These are phyloP conservation scores for Calonectria henricotiae DNA, from an alignment of 2,329 filamentous ascomycete genomes.

Conservation along the genomic window DNA sequence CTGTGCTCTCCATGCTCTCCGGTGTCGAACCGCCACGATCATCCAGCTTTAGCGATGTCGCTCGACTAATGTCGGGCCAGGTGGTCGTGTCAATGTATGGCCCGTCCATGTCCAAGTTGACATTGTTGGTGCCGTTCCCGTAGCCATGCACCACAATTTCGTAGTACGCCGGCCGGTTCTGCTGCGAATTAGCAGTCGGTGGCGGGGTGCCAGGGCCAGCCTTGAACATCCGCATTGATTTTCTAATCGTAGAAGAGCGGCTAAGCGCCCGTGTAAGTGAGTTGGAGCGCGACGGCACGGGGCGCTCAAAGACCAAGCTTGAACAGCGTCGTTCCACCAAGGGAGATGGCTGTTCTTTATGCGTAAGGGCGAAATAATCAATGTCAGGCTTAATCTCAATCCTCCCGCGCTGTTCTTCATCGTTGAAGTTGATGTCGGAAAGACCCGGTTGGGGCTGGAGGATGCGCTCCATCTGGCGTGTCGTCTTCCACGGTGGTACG, in stretches of 20 bases:
- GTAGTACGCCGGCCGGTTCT: constrained; percentile 57
- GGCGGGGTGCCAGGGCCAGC: constrained; percentile 44
- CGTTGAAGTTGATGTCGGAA: constrained; percentile 35
- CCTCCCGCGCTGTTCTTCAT: constrained; percentile 34
- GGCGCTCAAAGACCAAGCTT: constrained; percentile 41
- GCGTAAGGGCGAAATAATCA: constrained; percentile 68
- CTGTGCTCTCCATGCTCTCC: constrained; percentile 52
- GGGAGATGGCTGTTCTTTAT: constrained; percentile 48
- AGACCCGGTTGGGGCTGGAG: constrained; percentile 54
- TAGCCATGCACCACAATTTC: constrained; percentile 71
- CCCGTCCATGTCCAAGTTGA: constrained; percentile 48
- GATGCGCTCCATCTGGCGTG: constrained; percentile 51
- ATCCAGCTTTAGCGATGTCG: constrained; percentile 51
- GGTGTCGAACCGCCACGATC: constrained; percentile 43
- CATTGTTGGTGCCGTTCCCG: constrained; percentile 68
- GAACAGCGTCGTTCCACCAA: constrained; percentile 30
- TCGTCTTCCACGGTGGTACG: constrained; percentile 66
- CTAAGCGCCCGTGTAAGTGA: constrained; percentile 54
- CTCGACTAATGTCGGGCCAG: constrained; percentile 49
- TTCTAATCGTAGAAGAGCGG: constrained; percentile 56
- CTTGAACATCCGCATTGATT: constrained; percentile 56
- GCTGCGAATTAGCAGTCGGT: constrained; percentile 37
- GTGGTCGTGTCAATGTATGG: constrained; percentile 32
- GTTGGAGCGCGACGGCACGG: constrained; percentile 51
- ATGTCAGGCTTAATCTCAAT: constrained; percentile 71